Percentiles rank a stretch among this genome's conserved stretches.
Conservation (phyloP, 768 basidiomycete species). For the Psilocybe sp. region DNA sequence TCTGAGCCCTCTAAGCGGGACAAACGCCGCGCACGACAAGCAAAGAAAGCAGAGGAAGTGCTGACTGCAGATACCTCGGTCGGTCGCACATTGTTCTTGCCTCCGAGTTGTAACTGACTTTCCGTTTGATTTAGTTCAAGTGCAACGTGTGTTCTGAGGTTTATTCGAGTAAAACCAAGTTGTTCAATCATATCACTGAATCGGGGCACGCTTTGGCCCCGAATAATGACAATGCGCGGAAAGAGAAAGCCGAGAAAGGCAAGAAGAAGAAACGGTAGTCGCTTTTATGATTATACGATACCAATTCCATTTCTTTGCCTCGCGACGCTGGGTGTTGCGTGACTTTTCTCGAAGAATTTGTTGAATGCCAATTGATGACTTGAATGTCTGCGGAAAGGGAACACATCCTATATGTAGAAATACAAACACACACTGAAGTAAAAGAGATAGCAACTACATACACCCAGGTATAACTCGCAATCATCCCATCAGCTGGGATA, state of each 20-base stretch:
- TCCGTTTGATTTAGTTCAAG: conserved; percentile 27
- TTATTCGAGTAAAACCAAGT: conserved; percentile 68
- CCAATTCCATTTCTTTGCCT: neutral
- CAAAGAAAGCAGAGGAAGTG: conserved; percentile 55
- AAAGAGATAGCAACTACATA: neutral
- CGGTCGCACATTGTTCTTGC: conserved; percentile 4
- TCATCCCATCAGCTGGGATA: conserved; percentile 90
- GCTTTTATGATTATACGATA: neutral
- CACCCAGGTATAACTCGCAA: neutral
- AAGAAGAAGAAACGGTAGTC: conserved; percentile 15
- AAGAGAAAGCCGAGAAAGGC: conserved; percentile 12
- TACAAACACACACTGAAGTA: neutral
- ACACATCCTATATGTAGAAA: neutral
- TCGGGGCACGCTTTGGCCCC: conserved; percentile 70
- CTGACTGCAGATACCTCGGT: conserved; percentile 21
- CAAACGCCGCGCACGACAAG: conserved; percentile 74
- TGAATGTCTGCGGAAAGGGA: neutral
- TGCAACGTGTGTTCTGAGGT: conserved; percentile 69
- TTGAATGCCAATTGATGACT: neutral
- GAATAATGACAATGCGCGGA: neutral
- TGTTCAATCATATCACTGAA: conserved; percentile 71
- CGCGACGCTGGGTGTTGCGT: neutral
- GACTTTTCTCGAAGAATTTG: neutral
- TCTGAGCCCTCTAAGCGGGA: conserved; percentile 66
- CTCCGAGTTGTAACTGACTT: neutral